Evolutionary conservation across 2,329 filamentous ascomycete genomes (phyloP).

Genomic region (Monilinia fructicola): DNA sequence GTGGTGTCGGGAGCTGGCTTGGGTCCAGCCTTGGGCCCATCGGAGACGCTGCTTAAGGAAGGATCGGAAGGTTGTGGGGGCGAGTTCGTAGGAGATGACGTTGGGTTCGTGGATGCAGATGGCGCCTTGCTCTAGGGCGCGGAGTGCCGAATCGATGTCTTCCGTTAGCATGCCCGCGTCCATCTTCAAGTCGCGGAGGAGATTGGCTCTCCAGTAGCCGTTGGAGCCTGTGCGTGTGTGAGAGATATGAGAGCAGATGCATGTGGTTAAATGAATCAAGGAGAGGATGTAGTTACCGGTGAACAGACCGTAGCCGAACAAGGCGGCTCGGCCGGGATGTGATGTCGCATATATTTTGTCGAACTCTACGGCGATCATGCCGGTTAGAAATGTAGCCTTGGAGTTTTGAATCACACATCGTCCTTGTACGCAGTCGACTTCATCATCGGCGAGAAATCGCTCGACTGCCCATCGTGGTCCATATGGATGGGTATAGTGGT

Average conservation of each 20-base stretch:
- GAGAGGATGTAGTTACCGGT: conserved; percentile 36
- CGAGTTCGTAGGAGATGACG: conserved; percentile 50
- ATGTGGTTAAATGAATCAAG: neutral
- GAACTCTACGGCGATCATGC: conserved; percentile 51
- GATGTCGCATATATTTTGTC: conserved; percentile 54
- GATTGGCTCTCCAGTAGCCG: conserved; percentile 48
- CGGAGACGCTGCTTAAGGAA: conserved; percentile 53
- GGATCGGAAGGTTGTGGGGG: conserved; percentile 46
- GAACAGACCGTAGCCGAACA: conserved; percentile 51
- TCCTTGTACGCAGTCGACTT: conserved; percentile 51
- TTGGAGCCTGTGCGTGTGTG: conserved; percentile 41
- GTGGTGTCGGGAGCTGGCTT: conserved; percentile 47
- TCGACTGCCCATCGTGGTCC: conserved; percentile 50
- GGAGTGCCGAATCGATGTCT: conserved; percentile 51
- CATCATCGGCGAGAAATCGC: conserved; percentile 45
- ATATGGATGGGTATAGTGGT: conserved; percentile 52
- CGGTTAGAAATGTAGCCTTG: conserved; percentile 45
- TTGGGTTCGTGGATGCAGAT: conserved; percentile 50
- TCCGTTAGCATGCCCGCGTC: conserved; percentile 51
- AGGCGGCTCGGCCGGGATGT: conserved; percentile 48
- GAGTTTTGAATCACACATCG: conserved; percentile 52
- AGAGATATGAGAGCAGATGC: neutral
- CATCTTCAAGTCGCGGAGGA: conserved; percentile 50
- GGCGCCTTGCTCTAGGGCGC: conserved; percentile 43
- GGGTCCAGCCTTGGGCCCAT: conserved; percentile 52